Base-by-base conservation (phyloP, 2,329 filamentous ascomycete genomes). In the Pseudocercospora musae region DNA sequence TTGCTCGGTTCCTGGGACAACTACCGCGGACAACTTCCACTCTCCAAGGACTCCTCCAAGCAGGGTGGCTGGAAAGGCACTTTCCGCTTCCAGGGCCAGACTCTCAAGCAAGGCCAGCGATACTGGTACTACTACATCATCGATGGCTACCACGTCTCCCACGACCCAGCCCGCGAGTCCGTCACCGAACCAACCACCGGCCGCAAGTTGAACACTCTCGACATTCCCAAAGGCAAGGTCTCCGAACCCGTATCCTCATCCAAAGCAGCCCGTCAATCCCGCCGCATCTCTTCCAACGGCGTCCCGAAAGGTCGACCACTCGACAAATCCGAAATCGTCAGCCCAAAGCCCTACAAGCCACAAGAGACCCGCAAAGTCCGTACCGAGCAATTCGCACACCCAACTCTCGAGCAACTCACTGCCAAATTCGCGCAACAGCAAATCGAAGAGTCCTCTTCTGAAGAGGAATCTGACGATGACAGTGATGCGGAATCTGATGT, bases 41-140 rank as follows among this genome's bases (percentile, higher is more conserved):
- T 98, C 72, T 92, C 92, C 80, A 93, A 92, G 83, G 92, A 96
- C 75, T 85, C 89, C 54, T 68, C 65, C 70, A 96, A 96, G 84
- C 87, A 89, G 61, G 92, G 92, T 76, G 90, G 90, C 71, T 98
- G 94, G 92, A 91, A 93, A 78, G 95, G 94, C 75, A 96, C 92
- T 74, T 97, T 99, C 84, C 89, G 92, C 81, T 97, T 99, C 82
- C 90, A 95, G 81, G 89, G 89, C 76, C 81, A 87, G 66, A 94
- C 91, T 64, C 86, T 98, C 73, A 88, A 94, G 83, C 84, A 91
- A 72, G 92, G 94, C 77, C 88, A 91, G 77, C 89, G 94, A 77
- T 98, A 98, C 87, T 99, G 95, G 95, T 99, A 98, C 88, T 99
- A 99, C 87, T 99, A 97, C 85, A 97, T 98, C 87, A 95, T 98